Base-by-base conservation (phyloP, 1,139 yeast species). In the Hyphopichia burtonii region DNA sequence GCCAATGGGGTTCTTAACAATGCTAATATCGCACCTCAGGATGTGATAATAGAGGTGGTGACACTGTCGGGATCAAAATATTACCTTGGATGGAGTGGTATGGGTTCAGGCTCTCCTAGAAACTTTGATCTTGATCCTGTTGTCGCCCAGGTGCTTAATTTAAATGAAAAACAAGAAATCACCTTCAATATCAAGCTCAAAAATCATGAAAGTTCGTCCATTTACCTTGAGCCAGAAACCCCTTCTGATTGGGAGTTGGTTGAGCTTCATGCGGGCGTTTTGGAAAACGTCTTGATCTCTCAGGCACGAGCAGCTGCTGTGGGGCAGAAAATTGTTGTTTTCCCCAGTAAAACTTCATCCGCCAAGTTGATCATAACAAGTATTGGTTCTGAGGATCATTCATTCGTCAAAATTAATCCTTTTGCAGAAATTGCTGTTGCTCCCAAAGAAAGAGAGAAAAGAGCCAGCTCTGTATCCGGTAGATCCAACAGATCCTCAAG, bases 211-310 rank as follows among this genome's bases (percentile, higher is more conserved):
- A 82, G 90, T 0, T 63, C 73, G 7, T 78, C 82, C 5, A 82
- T 91, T 8, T 82, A 79, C 55, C 72, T 91, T 36, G 97, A 89
- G 56, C 98, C 98, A 0, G 63, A 78, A 28, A 74, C 87, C 0
- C 63, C 83, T 3, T 76, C 86, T 3, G 99, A 93, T 58, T 93
- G 98, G 98, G 98, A 91, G 53, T 68, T 87, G 34, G 87, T 90
- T 5, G 96, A 90, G 55, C 66, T 86, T 4, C 88, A 93, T 61
- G 94, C 96, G 2, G 82, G 77, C 38, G 78, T 75, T 39, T 74
- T 93, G 34, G 98, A 93, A 56, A 80, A 81, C 39, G 80, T 81
- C 51, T 73, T 91, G 53, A 68, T 91, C 35, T 80, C 83, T 41
- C 98, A 91, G 59, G 82, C 94, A 1, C 71, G 98, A 45, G 86